Evolutionary conservation across 768 basidiomycete genomes (phyloP).

Genomic region (Leccinum imitatum): DNA sequence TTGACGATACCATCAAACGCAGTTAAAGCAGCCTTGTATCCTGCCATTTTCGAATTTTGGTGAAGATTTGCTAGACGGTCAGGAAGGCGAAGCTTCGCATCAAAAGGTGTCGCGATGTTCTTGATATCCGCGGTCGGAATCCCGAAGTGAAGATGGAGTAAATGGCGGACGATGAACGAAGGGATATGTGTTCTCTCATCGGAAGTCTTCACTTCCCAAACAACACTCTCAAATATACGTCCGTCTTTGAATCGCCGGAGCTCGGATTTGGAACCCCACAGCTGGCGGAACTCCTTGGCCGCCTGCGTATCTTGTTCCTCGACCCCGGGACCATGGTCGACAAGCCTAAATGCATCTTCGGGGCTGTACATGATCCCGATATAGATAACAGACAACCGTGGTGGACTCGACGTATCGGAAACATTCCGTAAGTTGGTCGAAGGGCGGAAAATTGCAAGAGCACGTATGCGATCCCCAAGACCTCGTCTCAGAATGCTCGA

Average conservation of each 20-base stretch:
- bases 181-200: constrained; percentile 85
- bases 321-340: constrained; percentile 88
- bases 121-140: constrained; percentile 51
- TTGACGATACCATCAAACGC: constrained; percentile 82
- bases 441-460: constrained; percentile 59
- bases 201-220: constrained; percentile 84
- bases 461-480: constrained; percentile 70
- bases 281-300: constrained; percentile 63
- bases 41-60: constrained; percentile 38
- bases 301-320: constrained; percentile 54
- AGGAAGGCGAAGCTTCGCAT: constrained; percentile 58
- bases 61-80: constrained; percentile 46
- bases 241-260: constrained; percentile 96
- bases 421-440: constrained; percentile 44
- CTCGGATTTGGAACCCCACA: constrained; percentile 95
- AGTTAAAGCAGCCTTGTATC: constrained; percentile 69
- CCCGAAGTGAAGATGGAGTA: constrained; percentile 78
- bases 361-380: constrained; percentile 78
- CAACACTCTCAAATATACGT: constrained; percentile 88
- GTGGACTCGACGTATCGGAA: constrained; percentile 55
- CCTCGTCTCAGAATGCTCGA: constrained; percentile 55
- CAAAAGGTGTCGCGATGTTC: constrained; percentile 60
- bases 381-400: constrained; percentile 49
- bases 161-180: constrained; percentile 65
- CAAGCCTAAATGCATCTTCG: constrained; percentile 73